A percentile compares a stretch with the other conserved stretches of the same genome.
phyloP scores from a whole-genome alignment of 2,329 filamentous ascomycete species.

The Exophiala aquamarina region DNA sequence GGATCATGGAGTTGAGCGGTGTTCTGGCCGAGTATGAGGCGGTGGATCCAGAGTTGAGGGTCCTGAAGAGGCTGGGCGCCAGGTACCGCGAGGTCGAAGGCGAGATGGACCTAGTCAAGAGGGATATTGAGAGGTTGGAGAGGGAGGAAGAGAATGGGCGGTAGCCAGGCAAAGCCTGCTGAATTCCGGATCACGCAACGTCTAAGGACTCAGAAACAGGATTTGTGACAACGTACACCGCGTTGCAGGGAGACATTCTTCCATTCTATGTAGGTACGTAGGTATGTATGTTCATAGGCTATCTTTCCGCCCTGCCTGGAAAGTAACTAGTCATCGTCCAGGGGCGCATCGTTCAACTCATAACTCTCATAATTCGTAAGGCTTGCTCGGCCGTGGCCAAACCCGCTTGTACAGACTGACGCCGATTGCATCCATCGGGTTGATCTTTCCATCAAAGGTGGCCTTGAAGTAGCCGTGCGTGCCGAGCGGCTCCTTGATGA shows the following conservation, averaged over 20 bases:
- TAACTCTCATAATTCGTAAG: slow-evolving; percentile 8
- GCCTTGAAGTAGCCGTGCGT: slow-evolving; percentile 99
- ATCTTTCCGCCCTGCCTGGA: background rate
- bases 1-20: slow-evolving; percentile 30
- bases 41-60: slow-evolving; percentile 23
- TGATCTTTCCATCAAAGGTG: slow-evolving; percentile 93
- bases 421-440: slow-evolving; percentile 90
- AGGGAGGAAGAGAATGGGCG: background rate
- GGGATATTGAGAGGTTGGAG: slow-evolving; percentile 35
- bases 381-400: slow-evolving; percentile 69
- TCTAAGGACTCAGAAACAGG: too few relatives aligned
- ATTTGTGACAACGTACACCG: too few relatives aligned
- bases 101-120: slow-evolving; percentile 39
- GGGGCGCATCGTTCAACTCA: too few relatives aligned
- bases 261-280: background rate
- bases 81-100: slow-evolving; percentile 38
- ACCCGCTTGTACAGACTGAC: slow-evolving; percentile 86
- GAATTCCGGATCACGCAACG: too few relatives aligned
- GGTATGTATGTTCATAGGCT: background rate
- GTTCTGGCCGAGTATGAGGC: slow-evolving; percentile 38
- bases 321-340: too few relatives aligned
- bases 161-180: too few relatives aligned
- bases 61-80: slow-evolving; percentile 38
- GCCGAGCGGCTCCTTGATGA: slow-evolving; percentile 88
- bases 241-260: background rate